Evolutionary conservation across 768 basidiomycete species (phyloP).

Genomic region (Boletus coccyginus): DNA sequence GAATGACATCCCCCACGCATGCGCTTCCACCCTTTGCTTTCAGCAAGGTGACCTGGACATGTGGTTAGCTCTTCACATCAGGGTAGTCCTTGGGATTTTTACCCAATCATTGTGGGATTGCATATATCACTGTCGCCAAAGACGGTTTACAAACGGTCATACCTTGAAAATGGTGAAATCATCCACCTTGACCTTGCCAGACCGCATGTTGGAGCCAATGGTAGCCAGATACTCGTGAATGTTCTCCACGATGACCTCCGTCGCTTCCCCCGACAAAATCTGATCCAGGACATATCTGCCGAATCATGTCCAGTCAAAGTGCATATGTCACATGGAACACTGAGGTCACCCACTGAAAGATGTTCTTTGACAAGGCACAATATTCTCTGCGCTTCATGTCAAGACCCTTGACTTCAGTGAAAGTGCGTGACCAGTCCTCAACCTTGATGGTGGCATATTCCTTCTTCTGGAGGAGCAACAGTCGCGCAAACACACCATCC

Average conservation of each 20-base stretch:
- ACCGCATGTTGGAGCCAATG: slow-evolving; percentile 75
- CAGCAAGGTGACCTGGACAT: slow-evolving; percentile 95
- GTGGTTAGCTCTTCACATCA: slow-evolving; percentile 91
- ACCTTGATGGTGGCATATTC: slow-evolving; percentile 98
- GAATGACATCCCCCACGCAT: slow-evolving; percentile 87
- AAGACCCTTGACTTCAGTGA: slow-evolving; percentile 90
- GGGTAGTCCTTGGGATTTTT: slow-evolving; percentile 98
- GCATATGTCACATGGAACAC: not conserved
- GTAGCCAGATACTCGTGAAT: slow-evolving; percentile 89
- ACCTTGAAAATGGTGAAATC: slow-evolving; percentile 97
- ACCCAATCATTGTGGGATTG: slow-evolving; percentile 69
- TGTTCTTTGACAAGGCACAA: slow-evolving; percentile 84
- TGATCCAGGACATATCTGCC: slow-evolving; percentile 85
- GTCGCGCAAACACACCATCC: slow-evolving; percentile 88
- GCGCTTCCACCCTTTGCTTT: slow-evolving; percentile 80
- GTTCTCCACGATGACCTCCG: slow-evolving; percentile 83
- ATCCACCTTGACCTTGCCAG: slow-evolving; percentile 77
- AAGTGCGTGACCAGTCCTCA: slow-evolving; percentile 74
- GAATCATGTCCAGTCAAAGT: slow-evolving; percentile 1
- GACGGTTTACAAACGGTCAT: not conserved
- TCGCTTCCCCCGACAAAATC: slow-evolving; percentile 87
- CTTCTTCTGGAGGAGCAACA: slow-evolving; percentile 95
- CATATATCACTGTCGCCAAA: not conserved
- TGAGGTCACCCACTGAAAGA: slow-evolving; percentile 71
- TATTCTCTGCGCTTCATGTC: slow-evolving; percentile 99